A percentile compares a stretch with the other conserved stretches of the same genome.
Evolutionary conservation across 495 filamentous ascomycete species (phyloP).

Genomic region (Trypethelium eluteriae): DNA sequence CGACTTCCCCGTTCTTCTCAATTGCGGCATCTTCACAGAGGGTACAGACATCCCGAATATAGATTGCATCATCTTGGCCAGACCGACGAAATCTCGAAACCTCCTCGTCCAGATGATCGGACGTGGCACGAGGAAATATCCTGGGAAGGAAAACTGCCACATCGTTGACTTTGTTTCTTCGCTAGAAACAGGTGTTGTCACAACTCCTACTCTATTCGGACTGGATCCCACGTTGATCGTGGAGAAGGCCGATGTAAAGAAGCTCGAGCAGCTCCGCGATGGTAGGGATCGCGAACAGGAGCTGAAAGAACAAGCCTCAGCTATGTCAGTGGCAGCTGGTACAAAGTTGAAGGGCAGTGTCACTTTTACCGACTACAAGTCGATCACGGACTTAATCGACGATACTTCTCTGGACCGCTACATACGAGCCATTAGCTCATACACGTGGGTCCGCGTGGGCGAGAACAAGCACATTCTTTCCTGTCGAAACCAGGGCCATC

Average conservation of each 20-base stretch:
- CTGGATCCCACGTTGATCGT: conserved; percentile 80
- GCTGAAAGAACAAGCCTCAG: conserved; percentile 14
- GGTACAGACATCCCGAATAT: conserved; percentile 97
- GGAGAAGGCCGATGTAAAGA: conserved; percentile 48
- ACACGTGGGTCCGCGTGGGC: conserved; percentile 73
- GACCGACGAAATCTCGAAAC: conserved; percentile 84
- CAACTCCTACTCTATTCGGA: conserved; percentile 87
- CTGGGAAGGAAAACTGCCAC: conserved; percentile 81
- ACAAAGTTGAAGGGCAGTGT: conserved; percentile 32
- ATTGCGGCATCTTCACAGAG: conserved; percentile 95
- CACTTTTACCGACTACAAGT: conserved; percentile 82
- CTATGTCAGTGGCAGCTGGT: conserved; percentile 4
- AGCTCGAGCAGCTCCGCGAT: conserved; percentile 49
- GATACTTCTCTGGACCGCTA: conserved; percentile 70
- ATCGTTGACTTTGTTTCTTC: conserved; percentile 93
- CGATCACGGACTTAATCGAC: conserved; percentile 76
- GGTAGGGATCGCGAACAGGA: conserved; percentile 31
- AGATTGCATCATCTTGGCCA: conserved; percentile 81
- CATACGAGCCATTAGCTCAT: conserved; percentile 62
- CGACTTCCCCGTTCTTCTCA: conserved; percentile 83
- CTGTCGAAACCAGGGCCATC: conserved; percentile 45
- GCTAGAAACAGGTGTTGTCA: conserved; percentile 71
- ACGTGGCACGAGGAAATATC: conserved; percentile 73
- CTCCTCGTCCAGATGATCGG: conserved; percentile 97
- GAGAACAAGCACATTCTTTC: conserved; percentile 59